These are phyloP conservation scores for Penstemon eatonii DNA, from an alignment of 257 asterid species.

Conservation along the genomic window DNA sequence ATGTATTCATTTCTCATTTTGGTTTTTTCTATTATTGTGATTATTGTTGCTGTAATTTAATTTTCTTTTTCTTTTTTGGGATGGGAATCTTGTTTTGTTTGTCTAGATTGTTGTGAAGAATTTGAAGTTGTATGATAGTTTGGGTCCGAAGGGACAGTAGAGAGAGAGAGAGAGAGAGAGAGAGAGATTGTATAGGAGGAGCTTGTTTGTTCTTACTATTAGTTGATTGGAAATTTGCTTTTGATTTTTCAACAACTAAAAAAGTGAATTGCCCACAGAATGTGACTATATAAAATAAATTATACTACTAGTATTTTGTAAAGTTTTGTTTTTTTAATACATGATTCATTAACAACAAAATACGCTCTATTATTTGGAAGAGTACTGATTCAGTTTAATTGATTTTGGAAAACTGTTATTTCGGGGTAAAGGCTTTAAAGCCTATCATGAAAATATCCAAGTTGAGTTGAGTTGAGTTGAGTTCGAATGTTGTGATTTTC, in stretches of 20 bases:
- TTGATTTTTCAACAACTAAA: neutral
- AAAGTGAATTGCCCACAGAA: neutral
- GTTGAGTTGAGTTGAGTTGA: no score
- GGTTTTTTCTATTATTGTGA: conserved; percentile 22
- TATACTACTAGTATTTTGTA: neutral
- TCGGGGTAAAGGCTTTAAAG: no score
- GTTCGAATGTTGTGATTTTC: no score
- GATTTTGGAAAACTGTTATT: no score
- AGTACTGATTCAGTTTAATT: neutral
- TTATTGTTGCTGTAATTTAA: conserved; percentile 2
- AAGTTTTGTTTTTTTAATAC: conserved; percentile 15
- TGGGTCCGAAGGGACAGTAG: conserved; percentile 38
- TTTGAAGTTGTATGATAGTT: conserved; percentile 42
- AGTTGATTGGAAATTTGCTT: conserved; percentile 9
- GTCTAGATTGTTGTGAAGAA: conserved; percentile 37
- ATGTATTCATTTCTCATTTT: conserved; percentile 37
- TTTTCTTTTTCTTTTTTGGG: conserved; percentile 15
- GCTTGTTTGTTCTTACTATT: conserved; percentile 32
- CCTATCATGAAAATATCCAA: no score
- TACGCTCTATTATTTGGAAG: neutral
- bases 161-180: conserved; percentile 30
- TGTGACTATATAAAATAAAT: neutral
- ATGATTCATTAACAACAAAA: conserved; percentile 7
- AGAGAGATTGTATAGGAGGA: conserved; percentile 39
- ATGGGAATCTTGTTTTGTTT: conserved; percentile 29